phyloP scores from a whole-genome alignment of 2,329 filamentous ascomycete species.

The Fusarium sp. region DNA sequence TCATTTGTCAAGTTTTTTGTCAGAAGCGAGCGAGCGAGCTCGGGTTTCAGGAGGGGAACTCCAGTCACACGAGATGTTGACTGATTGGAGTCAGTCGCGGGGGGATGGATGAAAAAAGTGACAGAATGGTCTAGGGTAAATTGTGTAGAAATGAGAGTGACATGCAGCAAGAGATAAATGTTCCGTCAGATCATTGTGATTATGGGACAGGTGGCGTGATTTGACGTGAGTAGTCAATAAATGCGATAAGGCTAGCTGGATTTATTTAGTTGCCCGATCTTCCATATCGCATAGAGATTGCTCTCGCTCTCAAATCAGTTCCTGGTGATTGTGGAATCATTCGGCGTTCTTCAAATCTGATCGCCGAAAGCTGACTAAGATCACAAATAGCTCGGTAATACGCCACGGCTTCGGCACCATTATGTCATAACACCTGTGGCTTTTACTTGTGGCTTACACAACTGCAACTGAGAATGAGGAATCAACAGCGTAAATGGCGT shows the following conservation, averaged over 20 bases:
- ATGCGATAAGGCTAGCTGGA: neutral
- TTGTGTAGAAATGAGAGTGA: neutral
- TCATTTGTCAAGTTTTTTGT: neutral
- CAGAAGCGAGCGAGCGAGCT: neutral
- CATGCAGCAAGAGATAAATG: neutral
- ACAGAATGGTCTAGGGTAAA: neutral
- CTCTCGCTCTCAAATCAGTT: neutral
- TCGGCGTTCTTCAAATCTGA: neutral
- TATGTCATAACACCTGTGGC: constrained; percentile 12
- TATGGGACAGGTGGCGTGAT: neutral
- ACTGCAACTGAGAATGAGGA: neutral
- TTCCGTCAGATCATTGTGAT: neutral
- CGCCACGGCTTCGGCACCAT: neutral
- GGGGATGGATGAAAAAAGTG: neutral
- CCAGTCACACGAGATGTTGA: neutral
- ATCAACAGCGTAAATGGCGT: constrained; percentile 29
- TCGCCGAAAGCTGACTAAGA: neutral
- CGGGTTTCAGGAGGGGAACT: neutral
- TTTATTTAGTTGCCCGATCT: neutral
- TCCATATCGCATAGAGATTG: neutral
- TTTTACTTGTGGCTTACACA: constrained; percentile 18
- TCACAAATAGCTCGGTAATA: neutral
- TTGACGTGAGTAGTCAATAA: neutral
- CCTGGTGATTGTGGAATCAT: neutral
- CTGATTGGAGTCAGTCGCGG: neutral